Conservation (phyloP, 2,329 filamentous ascomycete species). For the Aspergillus alliaceus region DNA sequence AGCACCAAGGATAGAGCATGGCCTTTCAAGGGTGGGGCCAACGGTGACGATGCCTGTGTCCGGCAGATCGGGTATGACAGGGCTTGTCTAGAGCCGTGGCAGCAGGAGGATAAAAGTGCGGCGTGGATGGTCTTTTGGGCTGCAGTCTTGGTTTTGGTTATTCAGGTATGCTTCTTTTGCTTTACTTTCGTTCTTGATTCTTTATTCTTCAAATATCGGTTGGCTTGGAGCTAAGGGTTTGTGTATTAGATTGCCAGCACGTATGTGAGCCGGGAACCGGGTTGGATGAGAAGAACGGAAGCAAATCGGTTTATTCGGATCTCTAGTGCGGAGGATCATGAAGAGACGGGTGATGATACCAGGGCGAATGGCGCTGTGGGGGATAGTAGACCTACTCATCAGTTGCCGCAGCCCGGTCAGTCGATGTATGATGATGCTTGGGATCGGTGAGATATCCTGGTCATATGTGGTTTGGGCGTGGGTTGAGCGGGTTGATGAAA, state of each 20-base stretch:
- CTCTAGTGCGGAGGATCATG: not conserved
- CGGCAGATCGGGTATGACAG: conserved; percentile 29
- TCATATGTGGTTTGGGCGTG: not conserved
- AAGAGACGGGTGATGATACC: too few relatives aligned
- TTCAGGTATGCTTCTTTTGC: conserved; percentile 18
- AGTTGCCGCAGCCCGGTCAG: not conserved
- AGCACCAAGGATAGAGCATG: conserved; percentile 39
- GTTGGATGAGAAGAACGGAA: not conserved
- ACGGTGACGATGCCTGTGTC: conserved; percentile 34
- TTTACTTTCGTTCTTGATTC: not conserved
- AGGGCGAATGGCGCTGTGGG: not conserved
- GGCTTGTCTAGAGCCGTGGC: conserved; percentile 33
- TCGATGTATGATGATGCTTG: not conserved
- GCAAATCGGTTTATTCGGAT: not conserved
- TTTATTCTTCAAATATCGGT: not conserved
- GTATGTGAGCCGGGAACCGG: not conserved
- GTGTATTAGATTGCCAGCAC: not conserved
- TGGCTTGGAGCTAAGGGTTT: not conserved
- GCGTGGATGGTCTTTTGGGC: conserved; percentile 31
- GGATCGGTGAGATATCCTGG: not conserved
- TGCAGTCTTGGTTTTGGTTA: conserved; percentile 19
- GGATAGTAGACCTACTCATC: conserved; percentile 2
- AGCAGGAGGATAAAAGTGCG: conserved; percentile 22
- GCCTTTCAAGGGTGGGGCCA: conserved; percentile 35
- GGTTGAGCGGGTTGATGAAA: too few relatives aligned